phyloP scores from a whole-genome alignment of 1,139 yeast species.

The Candida tropicalis region DNA sequence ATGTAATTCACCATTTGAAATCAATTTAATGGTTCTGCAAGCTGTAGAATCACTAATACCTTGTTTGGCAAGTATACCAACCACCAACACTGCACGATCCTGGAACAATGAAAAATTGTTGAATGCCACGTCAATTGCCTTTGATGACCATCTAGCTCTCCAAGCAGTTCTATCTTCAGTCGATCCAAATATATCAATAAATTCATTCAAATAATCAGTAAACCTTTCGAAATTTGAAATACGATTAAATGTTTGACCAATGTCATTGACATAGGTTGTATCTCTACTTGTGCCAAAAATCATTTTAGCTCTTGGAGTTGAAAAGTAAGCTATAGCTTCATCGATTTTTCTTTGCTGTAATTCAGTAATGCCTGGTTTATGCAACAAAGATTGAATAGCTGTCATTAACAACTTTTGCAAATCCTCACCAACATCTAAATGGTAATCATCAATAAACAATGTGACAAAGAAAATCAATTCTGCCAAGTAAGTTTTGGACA shows the following conservation, averaged over 20 bases:
- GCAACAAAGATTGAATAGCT: slow-evolving; percentile 69
- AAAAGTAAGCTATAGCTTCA: slow-evolving; percentile 58
- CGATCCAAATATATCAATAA: slow-evolving; percentile 53
- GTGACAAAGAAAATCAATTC: slow-evolving; percentile 74
- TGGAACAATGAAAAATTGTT: slow-evolving; percentile 63
- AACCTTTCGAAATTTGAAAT: slow-evolving; percentile 62
- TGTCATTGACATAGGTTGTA: slow-evolving; percentile 27
- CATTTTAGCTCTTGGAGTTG: slow-evolving; percentile 73
- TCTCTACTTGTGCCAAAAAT: slow-evolving; percentile 82
- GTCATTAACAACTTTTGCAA: slow-evolving; percentile 69
- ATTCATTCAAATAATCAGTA: slow-evolving; percentile 60
- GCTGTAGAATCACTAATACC: slow-evolving; percentile 68
- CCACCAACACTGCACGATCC: slow-evolving; percentile 68
- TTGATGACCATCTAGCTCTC: slow-evolving; percentile 71
- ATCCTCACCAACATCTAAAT: slow-evolving; percentile 66
- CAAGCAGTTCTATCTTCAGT: slow-evolving; percentile 58
- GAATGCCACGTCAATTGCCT: slow-evolving; percentile 68
- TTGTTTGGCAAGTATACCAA: slow-evolving; percentile 68
- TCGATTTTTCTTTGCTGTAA: slow-evolving; percentile 49
- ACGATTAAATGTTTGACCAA: slow-evolving; percentile 48
- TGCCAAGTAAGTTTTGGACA: slow-evolving; percentile 69
- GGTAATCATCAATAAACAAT: slow-evolving; percentile 72
- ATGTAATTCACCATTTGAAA: slow-evolving; percentile 22
- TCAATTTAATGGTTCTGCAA: slow-evolving; percentile 42
- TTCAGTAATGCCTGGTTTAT: slow-evolving; percentile 54